Evolutionary conservation across 2,329 filamentous ascomycete species (phyloP).

Genomic region (Cordyceps cateniannulata): DNA sequence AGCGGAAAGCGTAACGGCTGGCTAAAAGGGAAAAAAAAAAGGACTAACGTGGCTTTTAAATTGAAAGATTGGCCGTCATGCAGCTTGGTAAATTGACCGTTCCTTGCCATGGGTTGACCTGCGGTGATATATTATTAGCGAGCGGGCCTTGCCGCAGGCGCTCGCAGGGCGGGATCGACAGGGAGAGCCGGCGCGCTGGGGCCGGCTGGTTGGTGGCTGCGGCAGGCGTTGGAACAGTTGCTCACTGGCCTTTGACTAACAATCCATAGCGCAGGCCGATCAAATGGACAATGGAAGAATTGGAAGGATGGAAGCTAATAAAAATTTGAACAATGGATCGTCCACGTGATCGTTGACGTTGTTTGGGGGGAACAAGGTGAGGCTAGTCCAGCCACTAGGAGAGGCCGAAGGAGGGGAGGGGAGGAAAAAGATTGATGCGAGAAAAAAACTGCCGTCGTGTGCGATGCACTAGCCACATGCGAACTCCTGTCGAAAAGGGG

Average conservation of each 20-base stretch:
- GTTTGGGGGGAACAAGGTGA: not conserved
- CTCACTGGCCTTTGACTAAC: too few species aligned
- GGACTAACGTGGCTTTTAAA: not conserved
- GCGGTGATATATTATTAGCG: not conserved
- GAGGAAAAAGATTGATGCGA: not conserved
- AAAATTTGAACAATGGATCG: not conserved
- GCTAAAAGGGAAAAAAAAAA: not conserved
- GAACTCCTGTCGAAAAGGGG: constrained; percentile 7
- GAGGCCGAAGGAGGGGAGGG: not conserved
- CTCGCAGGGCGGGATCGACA: not conserved
- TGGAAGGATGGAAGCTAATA: not conserved
- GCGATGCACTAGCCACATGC: constrained; percentile 2
- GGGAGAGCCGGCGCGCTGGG: not conserved
- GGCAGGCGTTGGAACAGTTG: not conserved
- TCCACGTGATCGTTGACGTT: constrained; percentile 10
- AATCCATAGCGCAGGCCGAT: too few species aligned
- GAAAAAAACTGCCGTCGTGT: not conserved
- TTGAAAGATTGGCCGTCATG: not conserved
- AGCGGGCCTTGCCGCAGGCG: constrained; percentile 7
- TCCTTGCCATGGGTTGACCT: not conserved
- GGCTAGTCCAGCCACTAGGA: not conserved
- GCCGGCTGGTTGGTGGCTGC: not conserved
- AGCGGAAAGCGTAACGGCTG: not conserved
- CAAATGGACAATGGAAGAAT: not conserved
- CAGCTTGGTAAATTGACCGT: not conserved